Evolutionary conservation across 2,329 filamentous ascomycete genomes (phyloP), one percentile per base, ranked within the genome.

Genomic region (Blastomyces emzantsi): DNA sequence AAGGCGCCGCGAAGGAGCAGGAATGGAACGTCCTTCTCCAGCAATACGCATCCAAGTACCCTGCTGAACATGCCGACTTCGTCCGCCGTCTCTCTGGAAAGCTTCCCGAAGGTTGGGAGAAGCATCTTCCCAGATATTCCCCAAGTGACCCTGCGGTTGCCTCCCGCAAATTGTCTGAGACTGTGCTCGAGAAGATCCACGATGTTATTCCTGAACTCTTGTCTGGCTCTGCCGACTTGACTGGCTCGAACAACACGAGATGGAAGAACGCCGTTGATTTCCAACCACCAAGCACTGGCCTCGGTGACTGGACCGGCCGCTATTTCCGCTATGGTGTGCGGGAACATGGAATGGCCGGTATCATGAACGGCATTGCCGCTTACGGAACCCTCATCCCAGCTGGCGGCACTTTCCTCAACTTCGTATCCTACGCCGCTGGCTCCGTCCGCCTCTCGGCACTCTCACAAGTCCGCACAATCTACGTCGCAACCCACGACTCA

Each of bases 241-340:
- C 94, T 76, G 91, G 91, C 75, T 97, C 94, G 76, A 99, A 99
- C 86, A 88, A 97, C 83, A 99, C 94, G 71, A 88, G 92, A 77
- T 97, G 92, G 92, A 99, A 97, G 89, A 85, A 87, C 63, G 93
- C 94, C 64, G 86, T 93, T 70, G 94, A 99, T 83, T 97, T 99
- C 88, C 94, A 99, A 84, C 90, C 92, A 68, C 90, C 91, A 65
- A 83, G 85, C 73, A 88, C 86, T 68, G 89, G 89, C 68, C 89
- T 99, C 72, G 94, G 94, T 75, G 87, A 93, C 80, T 96, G 90
- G 82, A 79, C 84, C 71, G 94, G 94, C 73, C 92, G 94, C 73
- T 99, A 99, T 78, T 84, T 81, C 67, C 77, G 79, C 69, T 81
- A 81, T 69, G 79, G 79, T 76, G 79, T 81, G 47, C 79, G 79